A percentile compares a stretch with the other conserved stretches of the same genome.
Conservation (phyloP, 2,329 filamentous ascomycete genomes). For the Hymenoscyphus fraxineus region DNA sequence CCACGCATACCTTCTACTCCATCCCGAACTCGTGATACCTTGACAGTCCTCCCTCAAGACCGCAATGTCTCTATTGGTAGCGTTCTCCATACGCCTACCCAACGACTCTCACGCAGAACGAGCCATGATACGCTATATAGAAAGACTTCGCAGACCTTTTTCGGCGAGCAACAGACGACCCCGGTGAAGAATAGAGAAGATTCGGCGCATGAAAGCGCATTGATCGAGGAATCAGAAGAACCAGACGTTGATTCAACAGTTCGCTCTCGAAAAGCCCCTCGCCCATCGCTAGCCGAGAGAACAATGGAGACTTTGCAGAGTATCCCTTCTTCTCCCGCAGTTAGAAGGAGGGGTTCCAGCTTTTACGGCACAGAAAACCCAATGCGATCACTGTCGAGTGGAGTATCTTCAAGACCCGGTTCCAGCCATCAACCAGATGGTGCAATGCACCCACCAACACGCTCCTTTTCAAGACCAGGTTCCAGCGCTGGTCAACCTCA, state of each 20-base stretch:
- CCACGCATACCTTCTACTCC: slow-evolving; percentile 19
- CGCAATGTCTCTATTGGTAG: slow-evolving; percentile 17
- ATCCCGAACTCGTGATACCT: slow-evolving; percentile 14
- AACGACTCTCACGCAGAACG: slow-evolving; percentile 16
- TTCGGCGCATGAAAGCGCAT: slow-evolving; percentile 15
- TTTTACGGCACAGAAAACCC: slow-evolving; percentile 67
- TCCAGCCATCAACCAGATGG: slow-evolving; percentile 61
- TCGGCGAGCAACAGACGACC: slow-evolving; percentile 10
- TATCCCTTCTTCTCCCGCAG: slow-evolving; percentile 71
- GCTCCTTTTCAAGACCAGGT: slow-evolving; percentile 49
- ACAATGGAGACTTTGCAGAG: slow-evolving; percentile 81
- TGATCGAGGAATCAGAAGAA: slow-evolving; percentile 17
- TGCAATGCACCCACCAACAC: slow-evolving; percentile 50
- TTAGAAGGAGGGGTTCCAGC: slow-evolving; percentile 62
- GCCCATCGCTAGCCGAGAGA: slow-evolving; percentile 70
- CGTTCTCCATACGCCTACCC: slow-evolving; percentile 14
- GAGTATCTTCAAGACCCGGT: slow-evolving; percentile 28
- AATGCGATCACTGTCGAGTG: slow-evolving; percentile 45
- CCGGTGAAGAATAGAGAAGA: slow-evolving; percentile 10
- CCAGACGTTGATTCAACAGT: neutral
- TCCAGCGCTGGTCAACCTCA: slow-evolving; percentile 48
- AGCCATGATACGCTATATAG: slow-evolving; percentile 24
- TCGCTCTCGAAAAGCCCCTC: slow-evolving; percentile 16
- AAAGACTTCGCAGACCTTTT: slow-evolving; percentile 21
- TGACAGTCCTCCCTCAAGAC: slow-evolving; percentile 6